Evolutionary conservation across 2,329 filamentous ascomycete genomes (phyloP).

Genomic region (Phoma sp.): DNA sequence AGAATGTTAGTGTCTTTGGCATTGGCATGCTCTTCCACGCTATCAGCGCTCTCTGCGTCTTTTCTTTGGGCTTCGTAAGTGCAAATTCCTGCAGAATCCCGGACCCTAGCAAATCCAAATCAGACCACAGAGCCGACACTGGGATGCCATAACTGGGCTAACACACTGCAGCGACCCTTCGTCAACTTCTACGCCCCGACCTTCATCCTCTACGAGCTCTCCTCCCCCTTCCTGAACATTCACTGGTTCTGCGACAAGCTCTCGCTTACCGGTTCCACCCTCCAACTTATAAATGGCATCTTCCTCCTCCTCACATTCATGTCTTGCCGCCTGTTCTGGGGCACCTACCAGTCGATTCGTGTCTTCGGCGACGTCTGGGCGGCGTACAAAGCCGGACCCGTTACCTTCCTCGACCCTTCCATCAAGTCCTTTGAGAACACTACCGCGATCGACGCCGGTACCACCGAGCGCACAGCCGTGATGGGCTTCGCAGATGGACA

Average conservation of each 20-base stretch:
- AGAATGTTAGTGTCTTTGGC: conserved; percentile 74
- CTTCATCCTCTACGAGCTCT: conserved; percentile 89
- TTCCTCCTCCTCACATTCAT: conserved; percentile 76
- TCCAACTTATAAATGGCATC: conserved; percentile 80
- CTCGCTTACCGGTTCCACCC: conserved; percentile 73
- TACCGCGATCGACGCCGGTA: conserved; percentile 22
- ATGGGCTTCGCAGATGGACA: conserved; percentile 55
- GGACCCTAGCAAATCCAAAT: no score
- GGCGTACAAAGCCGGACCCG: conserved; percentile 41
- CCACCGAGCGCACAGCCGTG: conserved; percentile 50
- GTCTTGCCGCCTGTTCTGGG: conserved; percentile 76
- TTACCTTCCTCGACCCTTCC: conserved; percentile 35
- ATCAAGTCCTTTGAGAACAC: conserved; percentile 36
- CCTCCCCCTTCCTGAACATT: conserved; percentile 82
- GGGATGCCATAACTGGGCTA: background rate
- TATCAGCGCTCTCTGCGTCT: conserved; percentile 74
- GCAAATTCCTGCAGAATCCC: background rate
- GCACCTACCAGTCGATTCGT: conserved; percentile 70
- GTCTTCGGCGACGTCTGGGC: conserved; percentile 71
- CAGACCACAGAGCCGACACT: no score
- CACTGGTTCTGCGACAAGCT: conserved; percentile 94
- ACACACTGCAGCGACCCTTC: conserved; percentile 71
- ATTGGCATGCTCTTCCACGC: conserved; percentile 80
- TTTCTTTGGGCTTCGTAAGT: conserved; percentile 79
- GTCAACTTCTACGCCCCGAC: conserved; percentile 80